Evolutionary conservation across 2,329 filamentous ascomycete genomes (phyloP).

Genomic region (Exophiala xenobiotica): DNA sequence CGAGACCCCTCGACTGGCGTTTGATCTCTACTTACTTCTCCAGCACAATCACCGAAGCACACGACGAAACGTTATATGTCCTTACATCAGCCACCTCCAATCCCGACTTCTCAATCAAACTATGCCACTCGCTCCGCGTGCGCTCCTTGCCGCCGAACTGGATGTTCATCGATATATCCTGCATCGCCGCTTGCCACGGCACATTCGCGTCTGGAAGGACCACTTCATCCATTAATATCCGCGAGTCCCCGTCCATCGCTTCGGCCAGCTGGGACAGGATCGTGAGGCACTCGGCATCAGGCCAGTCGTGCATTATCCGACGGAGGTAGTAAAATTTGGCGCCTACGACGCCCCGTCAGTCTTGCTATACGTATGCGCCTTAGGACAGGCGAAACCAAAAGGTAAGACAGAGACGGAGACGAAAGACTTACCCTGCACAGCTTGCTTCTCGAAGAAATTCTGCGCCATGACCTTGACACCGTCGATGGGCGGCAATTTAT

Average conservation of each 20-base stretch:
- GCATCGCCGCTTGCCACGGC: conserved; percentile 34
- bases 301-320: conserved; percentile 35
- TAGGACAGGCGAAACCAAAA: no score
- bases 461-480: conserved; percentile 29
- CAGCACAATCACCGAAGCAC: conserved; percentile 13
- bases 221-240: conserved; percentile 47
- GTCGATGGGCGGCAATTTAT: conserved; percentile 29
- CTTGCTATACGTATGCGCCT: no score
- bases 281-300: conserved; percentile 29
- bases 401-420: no score
- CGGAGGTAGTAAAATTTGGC: conserved; percentile 35
- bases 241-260: conserved; percentile 39
- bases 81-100: conserved; percentile 10
- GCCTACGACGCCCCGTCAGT: conserved; percentile 23
- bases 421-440: conserved; percentile 32
- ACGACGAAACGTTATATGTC: conserved; percentile 9
- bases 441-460: conserved; percentile 36
- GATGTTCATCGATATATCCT: conserved; percentile 43
- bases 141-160: conserved; percentile 38
- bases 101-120: conserved; percentile 26
- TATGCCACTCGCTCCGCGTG: conserved; percentile 38
- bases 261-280: conserved; percentile 38
- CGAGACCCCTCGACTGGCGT: not conserved
- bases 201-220: conserved; percentile 40
- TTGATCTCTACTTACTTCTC: conserved; percentile 1